Evolutionary conservation across 2,329 filamentous ascomycete genomes (phyloP).

Genomic region (Colletotrichum tamarilloi): DNA sequence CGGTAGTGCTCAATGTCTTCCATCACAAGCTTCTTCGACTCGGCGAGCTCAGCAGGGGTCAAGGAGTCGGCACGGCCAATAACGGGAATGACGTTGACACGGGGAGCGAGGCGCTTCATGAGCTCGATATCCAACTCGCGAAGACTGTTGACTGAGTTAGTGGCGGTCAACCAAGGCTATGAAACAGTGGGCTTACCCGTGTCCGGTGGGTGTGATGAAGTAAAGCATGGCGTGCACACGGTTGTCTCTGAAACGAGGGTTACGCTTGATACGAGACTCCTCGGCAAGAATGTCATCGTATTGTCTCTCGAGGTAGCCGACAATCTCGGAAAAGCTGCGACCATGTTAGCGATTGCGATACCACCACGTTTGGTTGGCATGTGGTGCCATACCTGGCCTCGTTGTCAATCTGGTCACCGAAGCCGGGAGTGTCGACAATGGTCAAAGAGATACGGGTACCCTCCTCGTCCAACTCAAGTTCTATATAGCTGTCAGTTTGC

Average conservation of each 20-base stretch:
- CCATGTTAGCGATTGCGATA: not conserved
- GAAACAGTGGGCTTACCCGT: constrained; percentile 71
- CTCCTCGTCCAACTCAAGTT: constrained; percentile 97
- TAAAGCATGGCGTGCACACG: constrained; percentile 98
- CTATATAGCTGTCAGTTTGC: constrained; percentile 56
- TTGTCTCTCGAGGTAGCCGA: constrained; percentile 98
- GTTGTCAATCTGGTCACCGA: constrained; percentile 99
- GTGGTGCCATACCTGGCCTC: constrained; percentile 80
- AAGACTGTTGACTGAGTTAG: constrained; percentile 67
- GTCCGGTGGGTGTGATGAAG: constrained; percentile 98
- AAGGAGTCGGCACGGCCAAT: constrained; percentile 98
- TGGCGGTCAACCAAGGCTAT: not conserved
- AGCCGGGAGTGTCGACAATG: constrained; percentile 98
- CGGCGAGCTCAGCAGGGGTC: constrained; percentile 93
- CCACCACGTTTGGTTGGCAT: not conserved
- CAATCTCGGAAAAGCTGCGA: constrained; percentile 92
- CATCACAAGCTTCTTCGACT: constrained; percentile 99
- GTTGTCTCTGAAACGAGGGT: constrained; percentile 99
- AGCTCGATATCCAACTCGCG: constrained; percentile 99
- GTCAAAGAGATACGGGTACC: constrained; percentile 98
- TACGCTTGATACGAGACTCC: constrained; percentile 99
- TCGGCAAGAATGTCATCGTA: constrained; percentile 99
- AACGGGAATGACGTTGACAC: constrained; percentile 98
- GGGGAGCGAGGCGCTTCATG: constrained; percentile 98
- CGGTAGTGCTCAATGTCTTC: constrained; percentile 99